Conservation (phyloP, 176 grass and related monocot genomes). For the Hordeum marinum region DNA sequence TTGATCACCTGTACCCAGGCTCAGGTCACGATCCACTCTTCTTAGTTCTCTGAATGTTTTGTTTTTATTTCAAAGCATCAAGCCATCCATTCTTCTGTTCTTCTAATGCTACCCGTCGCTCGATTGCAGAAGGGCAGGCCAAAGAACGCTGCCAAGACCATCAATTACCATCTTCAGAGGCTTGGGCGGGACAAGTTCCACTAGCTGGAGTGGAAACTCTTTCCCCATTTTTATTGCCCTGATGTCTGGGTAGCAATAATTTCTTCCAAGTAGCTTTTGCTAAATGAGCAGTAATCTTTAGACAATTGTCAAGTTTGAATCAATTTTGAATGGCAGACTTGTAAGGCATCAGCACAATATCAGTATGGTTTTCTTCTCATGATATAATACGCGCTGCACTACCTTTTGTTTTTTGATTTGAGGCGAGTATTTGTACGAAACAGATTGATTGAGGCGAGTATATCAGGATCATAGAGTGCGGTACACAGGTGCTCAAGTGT, state of each 20-base stretch:
- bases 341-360: neutral
- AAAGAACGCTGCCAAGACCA: constrained; percentile 63
- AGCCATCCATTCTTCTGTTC: neutral
- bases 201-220: constrained; percentile 18
- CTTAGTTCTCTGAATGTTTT: neutral
- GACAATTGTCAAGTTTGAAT: neutral
- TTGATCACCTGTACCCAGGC: constrained; percentile 51
- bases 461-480: neutral
- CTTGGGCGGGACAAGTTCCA: constrained; percentile 57
- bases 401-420: neutral
- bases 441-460: neutral
- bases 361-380: neutral
- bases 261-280: constrained; percentile 8
- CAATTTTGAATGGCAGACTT: neutral
- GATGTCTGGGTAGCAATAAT: neutral
- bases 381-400: neutral
- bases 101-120: constrained; percentile 2
- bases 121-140: constrained; percentile 53
- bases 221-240: neutral
- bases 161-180: constrained; percentile 79
- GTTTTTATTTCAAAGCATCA: neutral
- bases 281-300: neutral
- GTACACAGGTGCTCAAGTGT: too few species aligned
- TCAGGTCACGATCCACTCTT: constrained; percentile 36
- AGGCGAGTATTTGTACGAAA: neutral